Evolutionary conservation across 2,329 filamentous ascomycete genomes (phyloP), one percentile per base, ranked within the genome.

Genomic region (Tolypocladium sp.): DNA sequence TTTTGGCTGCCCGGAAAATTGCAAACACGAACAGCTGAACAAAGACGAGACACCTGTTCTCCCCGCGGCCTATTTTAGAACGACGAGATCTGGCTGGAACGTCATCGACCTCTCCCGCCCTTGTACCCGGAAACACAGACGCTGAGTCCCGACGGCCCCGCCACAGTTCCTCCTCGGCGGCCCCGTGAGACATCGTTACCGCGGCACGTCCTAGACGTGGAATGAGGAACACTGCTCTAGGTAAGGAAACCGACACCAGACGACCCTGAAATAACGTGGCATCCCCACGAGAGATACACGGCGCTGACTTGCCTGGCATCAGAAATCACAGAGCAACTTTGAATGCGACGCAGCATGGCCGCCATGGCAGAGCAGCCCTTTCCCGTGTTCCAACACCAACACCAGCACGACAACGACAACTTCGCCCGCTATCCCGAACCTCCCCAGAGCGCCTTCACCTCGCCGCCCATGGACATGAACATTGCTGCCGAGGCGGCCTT

Each of bases 401-500:
- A 65, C 58, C 66, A 68, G 35, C 61, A 62, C 61, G 71, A 74
- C 54, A 63, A 66, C 55, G 71, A 75, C 61, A 75, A 79, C 62
- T 77, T 74, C 68, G 68, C 65, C 52, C 76, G 77, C 60, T 82
- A 81, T 68, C 74, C 79, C 55, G 77, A 81, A 49, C 72, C 77
- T 17, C 71, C 74, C 15, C 76, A 76, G 35, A 61, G 65, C 64
- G 63, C 70, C 44, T 72, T 76, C 65, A 76, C 73, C 64, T 73
- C 75, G 17, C 71, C 74, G 7, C 68, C 73, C 52, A 77, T 83
- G 69, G 77, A 81, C 59, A 71, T 83, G 68, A 72, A 71, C 65
- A 75, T 80, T 62, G 72, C 77, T 30, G 77, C 79, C 61, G 77
- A 81, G 57, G 72, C 75, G 62, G 68, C 69, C 42, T 77, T 76